Evolutionary conservation across 352 stramenopile species (phyloP), one percentile per base, ranked within the genome.

Genomic region (Phytophthora macrochlamydospora): DNA sequence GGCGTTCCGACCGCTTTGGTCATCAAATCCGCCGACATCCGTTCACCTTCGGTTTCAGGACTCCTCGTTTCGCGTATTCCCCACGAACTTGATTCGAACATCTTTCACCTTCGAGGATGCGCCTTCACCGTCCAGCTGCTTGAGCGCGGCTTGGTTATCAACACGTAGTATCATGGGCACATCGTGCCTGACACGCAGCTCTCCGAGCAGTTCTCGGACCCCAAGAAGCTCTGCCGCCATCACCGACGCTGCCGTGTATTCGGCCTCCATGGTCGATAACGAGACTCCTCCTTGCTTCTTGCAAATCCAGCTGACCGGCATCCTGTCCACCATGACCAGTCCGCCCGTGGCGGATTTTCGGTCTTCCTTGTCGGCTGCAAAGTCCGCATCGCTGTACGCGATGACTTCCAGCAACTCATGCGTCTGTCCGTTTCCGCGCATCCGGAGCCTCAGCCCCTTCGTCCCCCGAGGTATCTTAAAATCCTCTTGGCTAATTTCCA

Each of bases 401-500:
- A 51, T 44, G 3, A 70, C n/a, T 4, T 14, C 4, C 13, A 65
- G 7, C 7, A 7, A 3, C 2, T 59, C 14, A 6, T 28, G 1
- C 33, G 24, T 30, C 2, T 50, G 7, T 8, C 18, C 28, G 2
- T 32, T 5, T 51, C 65, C 67, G 1, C 3, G 2, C 2, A 75
- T 44, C 52, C 60, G 44, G 18, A 24, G 18, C 18, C 18, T 33
- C 58, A 2, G 5, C 14, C 28, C n/a, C 6, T 56, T 1, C 61
- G 61, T 14, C 62, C 67, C 2, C 38, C 56, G 24, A 78, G 24
- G 32, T 73, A 62, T 4, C 55, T 38, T 0, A 45, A 1, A 29
- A 78, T 68, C 11, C 66, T n/a, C 51, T 70, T 71, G 0, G 50
- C 57, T 0, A 69, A 5, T n/a, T 53, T 59, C 48, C 50, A 65